These are phyloP conservation scores for Metschnikowia shivogae DNA, from an alignment of 805 yeast species.

Conservation along the genomic window DNA sequence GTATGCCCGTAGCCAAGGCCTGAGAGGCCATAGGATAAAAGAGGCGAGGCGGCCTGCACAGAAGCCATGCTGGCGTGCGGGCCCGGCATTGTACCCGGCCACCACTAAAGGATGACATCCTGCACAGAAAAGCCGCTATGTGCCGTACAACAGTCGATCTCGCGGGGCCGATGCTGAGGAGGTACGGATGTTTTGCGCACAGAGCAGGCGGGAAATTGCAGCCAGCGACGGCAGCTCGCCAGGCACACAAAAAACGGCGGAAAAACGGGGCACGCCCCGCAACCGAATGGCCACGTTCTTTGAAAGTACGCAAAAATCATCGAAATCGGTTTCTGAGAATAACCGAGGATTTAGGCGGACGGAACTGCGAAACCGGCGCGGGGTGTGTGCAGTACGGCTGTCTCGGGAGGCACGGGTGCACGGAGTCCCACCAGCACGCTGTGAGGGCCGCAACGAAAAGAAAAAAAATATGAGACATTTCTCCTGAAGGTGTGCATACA, in stretches of 20 bases:
- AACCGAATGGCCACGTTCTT: neutral
- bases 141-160: too few species aligned
- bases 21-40: too few species aligned
- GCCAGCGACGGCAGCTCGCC: neutral
- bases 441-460: neutral
- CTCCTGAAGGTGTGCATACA: conserved; percentile 2
- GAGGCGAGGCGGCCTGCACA: too few species aligned
- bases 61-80: too few species aligned
- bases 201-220: neutral
- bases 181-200: neutral
- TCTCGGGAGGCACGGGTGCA: conserved; percentile 1
- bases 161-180: neutral
- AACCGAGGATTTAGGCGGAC: too few species aligned
- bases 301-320: neutral
- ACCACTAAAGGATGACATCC: too few species aligned
- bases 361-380: neutral
- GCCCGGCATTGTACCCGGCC: too few species aligned
- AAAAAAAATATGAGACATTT: conserved; percentile 3
- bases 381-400: neutral
- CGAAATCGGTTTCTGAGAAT: conserved; percentile 3
- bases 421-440: neutral
- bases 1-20: too few species aligned
- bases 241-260: neutral
- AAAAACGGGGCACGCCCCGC: neutral
- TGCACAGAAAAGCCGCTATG: too few species aligned